Conservation (phyloP, 805 yeast species). For the Brettanomyces anomalus region DNA sequence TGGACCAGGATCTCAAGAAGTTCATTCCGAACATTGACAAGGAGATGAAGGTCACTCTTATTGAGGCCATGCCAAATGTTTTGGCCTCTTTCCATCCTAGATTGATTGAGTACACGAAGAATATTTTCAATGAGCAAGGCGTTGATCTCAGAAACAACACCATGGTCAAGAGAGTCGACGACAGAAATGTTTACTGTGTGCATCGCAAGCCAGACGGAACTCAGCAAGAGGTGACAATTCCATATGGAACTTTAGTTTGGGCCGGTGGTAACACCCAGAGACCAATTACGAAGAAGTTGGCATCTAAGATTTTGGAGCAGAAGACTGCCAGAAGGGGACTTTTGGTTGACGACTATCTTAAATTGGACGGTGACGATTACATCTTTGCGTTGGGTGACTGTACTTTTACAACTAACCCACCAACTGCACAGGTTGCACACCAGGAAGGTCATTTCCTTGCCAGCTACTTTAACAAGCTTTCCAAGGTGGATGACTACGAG, state of each 20-base stretch:
- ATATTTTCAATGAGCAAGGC: constrained; percentile 56
- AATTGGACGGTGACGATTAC: constrained; percentile 72
- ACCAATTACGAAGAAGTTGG: constrained; percentile 57
- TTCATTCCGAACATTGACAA: constrained; percentile 82
- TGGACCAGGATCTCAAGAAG: constrained; percentile 79
- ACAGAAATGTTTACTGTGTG: constrained; percentile 58
- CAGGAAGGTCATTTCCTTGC: constrained; percentile 87
- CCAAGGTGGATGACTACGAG: constrained; percentile 51
- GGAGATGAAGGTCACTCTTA: constrained; percentile 75
- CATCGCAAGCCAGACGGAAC: constrained; percentile 61
- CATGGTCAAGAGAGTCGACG: constrained; percentile 80
- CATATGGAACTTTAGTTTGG: constrained; percentile 93
- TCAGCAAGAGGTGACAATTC: constrained; percentile 48
- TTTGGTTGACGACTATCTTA: constrained; percentile 71
- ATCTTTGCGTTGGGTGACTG: constrained; percentile 93
- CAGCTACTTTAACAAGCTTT: constrained; percentile 53
- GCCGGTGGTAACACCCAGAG: constrained; percentile 96
- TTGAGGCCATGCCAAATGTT: constrained; percentile 89
- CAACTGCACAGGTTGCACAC: constrained; percentile 96
- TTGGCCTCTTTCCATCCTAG: constrained; percentile 64
- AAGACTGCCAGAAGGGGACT: constrained; percentile 86
- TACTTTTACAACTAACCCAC: constrained; percentile 83
- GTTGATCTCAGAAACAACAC: constrained; percentile 76
- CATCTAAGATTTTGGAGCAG: constrained; percentile 63
- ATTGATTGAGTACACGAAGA: constrained; percentile 70